Evolutionary conservation across 352 stramenopile species (phyloP), one percentile per base, ranked within the genome.

Genomic region (Phytopythium helicoides): DNA sequence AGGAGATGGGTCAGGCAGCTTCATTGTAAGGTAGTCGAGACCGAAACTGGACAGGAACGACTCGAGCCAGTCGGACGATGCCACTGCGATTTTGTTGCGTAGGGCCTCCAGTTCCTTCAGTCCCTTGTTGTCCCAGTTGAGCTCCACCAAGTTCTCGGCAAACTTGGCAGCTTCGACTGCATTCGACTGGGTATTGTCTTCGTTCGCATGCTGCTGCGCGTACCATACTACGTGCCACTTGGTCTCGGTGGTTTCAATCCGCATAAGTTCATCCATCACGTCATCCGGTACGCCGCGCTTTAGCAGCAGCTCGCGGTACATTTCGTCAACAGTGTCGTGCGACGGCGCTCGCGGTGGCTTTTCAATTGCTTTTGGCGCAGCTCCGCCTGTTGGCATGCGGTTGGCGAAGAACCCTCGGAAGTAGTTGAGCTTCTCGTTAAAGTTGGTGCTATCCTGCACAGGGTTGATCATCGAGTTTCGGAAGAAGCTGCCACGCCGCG

Each of bases 191-290:
- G 61, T 72, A 52, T 84, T 68, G 23, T 88, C 78, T 54, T 90
- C 76, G 47, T 82, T 89, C 37, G 86, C 83, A 50, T 94, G 79
- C 55, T 89, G 79, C 54, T 94, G 80, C 1, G 81, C 83, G 50
- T 89, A 90, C 81, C 81, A 94, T 3, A 90, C 83, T 0, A 92
- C 77, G 50, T 91, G 76, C 83, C 83, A 94, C 51, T 94, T 94
- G n/a, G 82, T 91, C 39, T 94, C 83, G 3, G 89, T 56, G 40
- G 80, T 68, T 51, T 94, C 83, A 22, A 94, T 94, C 2, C 83
- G 83, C 49, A 92, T 74, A 12, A 94, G 65, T 37, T 94, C 83
- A 44, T 94, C 83, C 73, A 92, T 83, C 0, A 94, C 83, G 46
- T 94, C 83, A 34, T 94, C 83, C 0, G 83, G 83, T 16, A 94